A percentile compares a stretch with the other conserved stretches of the same genome.
Conservation (phyloP, 257 asterid genomes). For the Solanum appendiculatum region DNA sequence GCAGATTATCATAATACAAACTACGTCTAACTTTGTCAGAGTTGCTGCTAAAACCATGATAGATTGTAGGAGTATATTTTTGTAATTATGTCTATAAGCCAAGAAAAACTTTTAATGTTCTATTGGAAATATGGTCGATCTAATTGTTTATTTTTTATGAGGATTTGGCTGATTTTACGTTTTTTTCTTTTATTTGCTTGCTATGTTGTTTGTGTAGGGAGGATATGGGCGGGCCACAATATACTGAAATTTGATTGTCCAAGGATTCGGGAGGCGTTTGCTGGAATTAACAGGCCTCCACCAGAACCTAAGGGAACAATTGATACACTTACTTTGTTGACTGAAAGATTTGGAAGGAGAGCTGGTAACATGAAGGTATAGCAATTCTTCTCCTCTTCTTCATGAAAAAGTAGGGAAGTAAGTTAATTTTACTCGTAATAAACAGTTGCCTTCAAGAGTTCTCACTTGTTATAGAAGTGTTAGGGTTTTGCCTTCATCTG, state of each 20-base stretch:
- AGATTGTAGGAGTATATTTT: background rate
- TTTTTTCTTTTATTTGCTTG: background rate
- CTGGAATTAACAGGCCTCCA: slow-evolving; percentile 15
- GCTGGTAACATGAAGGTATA: slow-evolving; percentile 27
- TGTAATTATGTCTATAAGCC: background rate
- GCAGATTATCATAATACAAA: background rate
- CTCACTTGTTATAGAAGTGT: background rate
- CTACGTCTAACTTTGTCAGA: background rate
- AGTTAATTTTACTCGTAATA: background rate
- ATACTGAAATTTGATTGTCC: slow-evolving; percentile 18
- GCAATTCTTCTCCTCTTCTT: background rate
- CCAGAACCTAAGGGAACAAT: slow-evolving; percentile 20
- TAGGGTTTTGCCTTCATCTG: background rate
- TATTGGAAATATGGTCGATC: background rate
- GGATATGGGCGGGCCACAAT: slow-evolving; percentile 27
- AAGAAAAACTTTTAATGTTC: too few relatives aligned
- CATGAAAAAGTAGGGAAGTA: background rate
- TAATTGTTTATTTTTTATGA: background rate
- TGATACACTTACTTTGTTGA: slow-evolving; percentile 20
- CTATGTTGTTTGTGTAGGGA: slow-evolving; percentile 3
- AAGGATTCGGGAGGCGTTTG: slow-evolving; percentile 19
- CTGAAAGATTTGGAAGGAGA: slow-evolving; percentile 18
- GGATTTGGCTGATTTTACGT: background rate
- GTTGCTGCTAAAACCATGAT: background rate
- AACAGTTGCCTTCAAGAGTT: background rate